phyloP scores from a whole-genome alignment of 192 early-diverging fungal genomes.

The Obelidium mucronatum region DNA sequence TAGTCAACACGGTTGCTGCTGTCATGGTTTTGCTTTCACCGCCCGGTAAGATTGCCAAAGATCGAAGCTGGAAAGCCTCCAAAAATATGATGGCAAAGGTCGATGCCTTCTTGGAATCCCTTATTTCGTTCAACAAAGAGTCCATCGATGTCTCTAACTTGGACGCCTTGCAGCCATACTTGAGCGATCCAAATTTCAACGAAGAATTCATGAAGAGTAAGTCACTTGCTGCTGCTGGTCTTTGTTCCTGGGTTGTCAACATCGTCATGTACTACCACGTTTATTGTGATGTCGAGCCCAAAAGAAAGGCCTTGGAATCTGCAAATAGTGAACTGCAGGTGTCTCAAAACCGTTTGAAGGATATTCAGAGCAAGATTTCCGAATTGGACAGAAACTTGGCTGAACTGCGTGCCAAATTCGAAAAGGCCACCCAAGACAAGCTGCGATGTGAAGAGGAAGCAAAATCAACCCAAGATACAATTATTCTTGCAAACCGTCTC shows the following conservation, averaged over 20 bases:
- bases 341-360: slow-evolving; percentile 61
- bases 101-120: slow-evolving; percentile 65
- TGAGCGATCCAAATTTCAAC: slow-evolving; percentile 70
- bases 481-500: slow-evolving; percentile 68
- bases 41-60: slow-evolving; percentile 70
- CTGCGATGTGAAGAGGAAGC: slow-evolving; percentile 71
- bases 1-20: slow-evolving; percentile 61
- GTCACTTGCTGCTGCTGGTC: slow-evolving; percentile 69
- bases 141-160: slow-evolving; percentile 65
- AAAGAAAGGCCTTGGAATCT: slow-evolving; percentile 62
- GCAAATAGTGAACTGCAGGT: slow-evolving; percentile 62
- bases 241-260: slow-evolving; percentile 71
- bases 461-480: slow-evolving; percentile 67
- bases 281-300: slow-evolving; percentile 72
- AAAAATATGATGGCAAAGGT: slow-evolving; percentile 79
- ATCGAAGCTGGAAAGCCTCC: slow-evolving; percentile 69
- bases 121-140: slow-evolving; percentile 72
- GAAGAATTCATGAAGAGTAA: slow-evolving; percentile 70
- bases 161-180: slow-evolving; percentile 68
- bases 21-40: slow-evolving; percentile 71
- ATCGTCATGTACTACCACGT: slow-evolving; percentile 70
- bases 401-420: slow-evolving; percentile 67
- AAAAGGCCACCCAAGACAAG: slow-evolving; percentile 72
- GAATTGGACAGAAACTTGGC: slow-evolving; percentile 68
- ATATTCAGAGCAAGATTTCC: slow-evolving; percentile 68